Conservation (phyloP, 129 eudicot genomes). For the Chrysanthemum seticuspe region DNA sequence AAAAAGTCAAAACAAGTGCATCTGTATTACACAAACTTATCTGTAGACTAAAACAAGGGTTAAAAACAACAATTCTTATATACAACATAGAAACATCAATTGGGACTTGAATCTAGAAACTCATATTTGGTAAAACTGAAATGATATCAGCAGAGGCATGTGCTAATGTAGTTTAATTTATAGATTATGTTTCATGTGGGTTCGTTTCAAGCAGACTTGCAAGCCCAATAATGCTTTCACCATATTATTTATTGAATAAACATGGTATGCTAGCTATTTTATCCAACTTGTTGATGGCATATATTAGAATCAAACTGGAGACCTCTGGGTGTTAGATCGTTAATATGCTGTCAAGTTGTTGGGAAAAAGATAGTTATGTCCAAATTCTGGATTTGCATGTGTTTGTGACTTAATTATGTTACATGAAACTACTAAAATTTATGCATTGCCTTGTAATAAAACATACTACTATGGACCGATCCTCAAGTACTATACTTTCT, state of each 20-base stretch:
- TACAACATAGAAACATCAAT: not conserved
- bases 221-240: slow-evolving; percentile 4
- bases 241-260: not conserved
- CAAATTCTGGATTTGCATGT: slow-evolving; percentile 4
- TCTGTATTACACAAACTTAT: slow-evolving; percentile 11
- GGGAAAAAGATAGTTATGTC: slow-evolving; percentile 1
- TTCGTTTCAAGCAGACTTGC: not conserved
- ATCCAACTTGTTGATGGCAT: not conserved
- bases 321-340: not conserved
- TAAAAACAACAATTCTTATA: slow-evolving; percentile 2
- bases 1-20: not conserved
- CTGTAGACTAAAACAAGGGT: slow-evolving; percentile 1
- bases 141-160: not conserved
- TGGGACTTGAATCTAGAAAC: slow-evolving; percentile 13
- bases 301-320: not conserved
- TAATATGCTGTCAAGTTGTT: not conserved
- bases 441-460: not conserved
- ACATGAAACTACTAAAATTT: not conserved
- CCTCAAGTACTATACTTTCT: not conserved
- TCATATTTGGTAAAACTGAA: slow-evolving; percentile 9
- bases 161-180: not conserved
- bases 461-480: not conserved
- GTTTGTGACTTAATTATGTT: slow-evolving; percentile 1
- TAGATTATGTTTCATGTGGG: not conserved
- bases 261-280: slow-evolving; percentile 2